These are phyloP conservation scores for Mimosa pudica DNA, from an alignment of 306 rosid genomes.

Conservation along the genomic window DNA sequence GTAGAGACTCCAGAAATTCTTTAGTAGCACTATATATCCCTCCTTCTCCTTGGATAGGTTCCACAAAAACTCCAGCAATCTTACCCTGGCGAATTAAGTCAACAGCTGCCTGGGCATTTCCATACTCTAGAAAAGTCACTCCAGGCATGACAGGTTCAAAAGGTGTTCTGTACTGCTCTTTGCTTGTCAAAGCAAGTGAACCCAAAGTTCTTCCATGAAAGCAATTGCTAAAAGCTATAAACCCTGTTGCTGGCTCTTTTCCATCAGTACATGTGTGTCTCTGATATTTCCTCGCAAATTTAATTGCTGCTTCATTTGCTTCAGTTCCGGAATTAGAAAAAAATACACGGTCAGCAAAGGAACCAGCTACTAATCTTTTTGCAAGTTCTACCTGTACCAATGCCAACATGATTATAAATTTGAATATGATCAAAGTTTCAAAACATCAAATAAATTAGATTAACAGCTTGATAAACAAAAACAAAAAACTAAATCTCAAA, in stretches of 20 bases:
- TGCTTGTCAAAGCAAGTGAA: slow-evolving; percentile 94
- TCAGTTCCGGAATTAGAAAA: slow-evolving; percentile 92
- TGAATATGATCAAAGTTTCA: background rate
- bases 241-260: slow-evolving; percentile 62
- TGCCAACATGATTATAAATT: slow-evolving; percentile 10
- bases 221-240: slow-evolving; percentile 75
- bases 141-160: slow-evolving; percentile 99
- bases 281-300: slow-evolving; percentile 87
- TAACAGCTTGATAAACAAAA: no score
- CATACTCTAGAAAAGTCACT: slow-evolving; percentile 78
- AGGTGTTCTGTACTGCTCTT: slow-evolving; percentile 80
- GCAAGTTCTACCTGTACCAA: slow-evolving; percentile 84
- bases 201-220: slow-evolving; percentile 98
- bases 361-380: slow-evolving; percentile 58
- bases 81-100: slow-evolving; percentile 64
- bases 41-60: slow-evolving; percentile 97
- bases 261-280: slow-evolving; percentile 53
- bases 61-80: slow-evolving; percentile 86
- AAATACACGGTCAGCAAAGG: slow-evolving; percentile 93
- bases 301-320: slow-evolving; percentile 94
- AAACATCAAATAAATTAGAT: background rate
- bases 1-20: slow-evolving; percentile 76
- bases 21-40: slow-evolving; percentile 84
- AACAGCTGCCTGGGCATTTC: slow-evolving; percentile 68
- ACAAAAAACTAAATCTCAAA: background rate